These are phyloP conservation scores for Pythium aristosporum DNA, from an alignment of 352 stramenopile genomes.

Conservation along the genomic window DNA sequence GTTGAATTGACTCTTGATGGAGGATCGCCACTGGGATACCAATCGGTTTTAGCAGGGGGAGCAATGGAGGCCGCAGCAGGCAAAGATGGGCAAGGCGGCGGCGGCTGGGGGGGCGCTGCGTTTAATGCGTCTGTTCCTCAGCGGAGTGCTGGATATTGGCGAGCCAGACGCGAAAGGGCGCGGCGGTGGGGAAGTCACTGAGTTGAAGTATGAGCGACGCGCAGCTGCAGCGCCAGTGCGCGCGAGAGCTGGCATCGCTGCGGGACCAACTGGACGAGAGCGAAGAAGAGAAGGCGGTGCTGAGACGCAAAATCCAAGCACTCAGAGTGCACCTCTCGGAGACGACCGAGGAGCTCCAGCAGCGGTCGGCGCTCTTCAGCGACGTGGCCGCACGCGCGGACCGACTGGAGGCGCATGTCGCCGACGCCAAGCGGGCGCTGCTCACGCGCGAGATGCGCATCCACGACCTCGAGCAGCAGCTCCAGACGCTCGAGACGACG, in stretches of 20 bases:
- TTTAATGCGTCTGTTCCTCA: neutral
- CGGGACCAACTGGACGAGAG: slow-evolving; percentile 30
- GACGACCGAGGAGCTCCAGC: slow-evolving; percentile 54
- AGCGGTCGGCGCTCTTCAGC: slow-evolving; percentile 52
- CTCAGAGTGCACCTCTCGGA: slow-evolving; percentile 49
- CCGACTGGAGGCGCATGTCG: slow-evolving; percentile 36
- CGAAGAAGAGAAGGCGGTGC: slow-evolving; percentile 34
- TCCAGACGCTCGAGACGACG: slow-evolving; percentile 28
- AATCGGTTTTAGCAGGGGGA: slow-evolving; percentile 9
- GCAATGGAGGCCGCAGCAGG: neutral
- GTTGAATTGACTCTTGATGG: too few species aligned
- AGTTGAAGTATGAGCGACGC: neutral
- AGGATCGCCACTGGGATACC: neutral
- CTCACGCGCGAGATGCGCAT: slow-evolving; percentile 64
- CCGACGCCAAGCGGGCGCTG: slow-evolving; percentile 47
- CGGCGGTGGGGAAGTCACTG: neutral
- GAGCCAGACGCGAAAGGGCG: neutral
- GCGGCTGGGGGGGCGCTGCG: too few species aligned
- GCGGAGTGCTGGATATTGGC: neutral
- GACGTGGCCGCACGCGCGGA: slow-evolving; percentile 47
- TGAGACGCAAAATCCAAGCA: slow-evolving; percentile 38
- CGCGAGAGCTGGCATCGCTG: slow-evolving; percentile 37
- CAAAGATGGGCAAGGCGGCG: too few species aligned
- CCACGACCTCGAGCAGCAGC: slow-evolving; percentile 45
- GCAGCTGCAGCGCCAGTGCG: slow-evolving; percentile 32